Evolutionary conservation across 176 grass and related monocot species (phyloP).

Genomic region (Musa troglodytarum): DNA sequence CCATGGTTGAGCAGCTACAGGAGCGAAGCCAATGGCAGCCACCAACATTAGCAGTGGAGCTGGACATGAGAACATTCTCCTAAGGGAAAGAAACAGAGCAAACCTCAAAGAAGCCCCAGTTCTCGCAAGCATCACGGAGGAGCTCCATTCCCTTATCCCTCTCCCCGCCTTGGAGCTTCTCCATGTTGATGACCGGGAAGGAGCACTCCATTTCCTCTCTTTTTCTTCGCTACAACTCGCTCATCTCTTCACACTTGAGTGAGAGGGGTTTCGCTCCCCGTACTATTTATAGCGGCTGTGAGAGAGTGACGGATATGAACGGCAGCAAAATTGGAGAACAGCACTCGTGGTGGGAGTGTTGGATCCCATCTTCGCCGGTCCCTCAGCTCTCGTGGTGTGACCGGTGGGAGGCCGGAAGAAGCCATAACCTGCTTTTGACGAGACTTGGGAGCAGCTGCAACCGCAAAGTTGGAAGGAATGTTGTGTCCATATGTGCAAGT

Average conservation of each 20-base stretch:
- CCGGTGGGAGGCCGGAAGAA: not conserved
- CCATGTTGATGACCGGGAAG: conserved; percentile 80
- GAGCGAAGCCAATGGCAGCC: not conserved
- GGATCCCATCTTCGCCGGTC: not conserved
- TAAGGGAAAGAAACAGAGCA: not conserved
- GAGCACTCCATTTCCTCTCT: conserved; percentile 33
- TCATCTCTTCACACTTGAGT: not conserved
- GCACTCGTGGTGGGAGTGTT: not conserved
- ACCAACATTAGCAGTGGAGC: too few relatives aligned
- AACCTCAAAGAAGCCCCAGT: conserved; percentile 97
- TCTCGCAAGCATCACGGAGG: conserved; percentile 69
- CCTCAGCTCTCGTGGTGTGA: not conserved
- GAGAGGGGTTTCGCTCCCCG: not conserved
- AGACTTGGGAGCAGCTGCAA: not conserved
- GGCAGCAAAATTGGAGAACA: not conserved
- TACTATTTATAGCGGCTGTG: not conserved
- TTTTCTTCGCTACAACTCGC: conserved; percentile 1
- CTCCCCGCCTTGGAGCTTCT: conserved; percentile 35
- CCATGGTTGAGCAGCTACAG: conserved; percentile 65
- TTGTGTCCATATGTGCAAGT: too few relatives aligned
- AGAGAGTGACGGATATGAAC: not conserved
- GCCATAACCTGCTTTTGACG: not conserved
- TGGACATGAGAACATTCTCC: too few relatives aligned
- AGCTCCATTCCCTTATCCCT: conserved; percentile 42
- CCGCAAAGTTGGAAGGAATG: too few relatives aligned